Conservation (phyloP, 2,329 filamentous ascomycete genomes). For the Talaromyces sp. region DNA sequence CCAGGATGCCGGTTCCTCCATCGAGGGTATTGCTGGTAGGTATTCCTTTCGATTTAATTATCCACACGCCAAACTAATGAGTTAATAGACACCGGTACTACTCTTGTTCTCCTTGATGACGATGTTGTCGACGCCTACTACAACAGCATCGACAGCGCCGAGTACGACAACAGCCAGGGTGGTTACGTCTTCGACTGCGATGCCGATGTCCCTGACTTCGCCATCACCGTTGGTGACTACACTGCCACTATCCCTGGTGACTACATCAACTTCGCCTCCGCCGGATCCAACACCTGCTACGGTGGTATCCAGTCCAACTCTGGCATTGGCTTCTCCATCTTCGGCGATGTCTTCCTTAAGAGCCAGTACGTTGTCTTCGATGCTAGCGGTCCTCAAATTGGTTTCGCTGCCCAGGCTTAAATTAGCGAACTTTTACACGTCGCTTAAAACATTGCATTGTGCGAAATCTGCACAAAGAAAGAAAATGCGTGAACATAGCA, state of each 20-base stretch:
- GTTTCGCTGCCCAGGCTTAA: slow-evolving; percentile 41
- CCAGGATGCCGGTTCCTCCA: slow-evolving; percentile 31
- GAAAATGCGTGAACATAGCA: background rate
- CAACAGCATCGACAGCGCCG: slow-evolving; percentile 37
- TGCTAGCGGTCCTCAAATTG: slow-evolving; percentile 41
- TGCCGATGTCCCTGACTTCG: slow-evolving; percentile 50
- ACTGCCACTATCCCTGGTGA: slow-evolving; percentile 48
- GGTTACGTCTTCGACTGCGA: slow-evolving; percentile 53
- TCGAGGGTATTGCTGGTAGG: slow-evolving; percentile 50
- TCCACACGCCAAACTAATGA: background rate
- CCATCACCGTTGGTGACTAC: slow-evolving; percentile 46
- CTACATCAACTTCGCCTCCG: slow-evolving; percentile 50
- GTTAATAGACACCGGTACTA: slow-evolving; percentile 61
- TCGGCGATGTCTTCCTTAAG: slow-evolving; percentile 77
- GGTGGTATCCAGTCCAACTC: slow-evolving; percentile 66
- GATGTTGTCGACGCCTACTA: slow-evolving; percentile 57
- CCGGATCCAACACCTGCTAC: slow-evolving; percentile 53
- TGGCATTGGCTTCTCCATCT: slow-evolving; percentile 58
- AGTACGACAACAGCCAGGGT: slow-evolving; percentile 32
- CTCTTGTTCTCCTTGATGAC: slow-evolving; percentile 56
- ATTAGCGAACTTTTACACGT: background rate
- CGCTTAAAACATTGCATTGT: background rate
- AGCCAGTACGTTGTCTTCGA: slow-evolving; percentile 70
- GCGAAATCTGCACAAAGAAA: background rate
- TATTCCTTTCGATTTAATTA: background rate